Base-by-base conservation (phyloP, 805 yeast species). In the Starmerella geochares region DNA sequence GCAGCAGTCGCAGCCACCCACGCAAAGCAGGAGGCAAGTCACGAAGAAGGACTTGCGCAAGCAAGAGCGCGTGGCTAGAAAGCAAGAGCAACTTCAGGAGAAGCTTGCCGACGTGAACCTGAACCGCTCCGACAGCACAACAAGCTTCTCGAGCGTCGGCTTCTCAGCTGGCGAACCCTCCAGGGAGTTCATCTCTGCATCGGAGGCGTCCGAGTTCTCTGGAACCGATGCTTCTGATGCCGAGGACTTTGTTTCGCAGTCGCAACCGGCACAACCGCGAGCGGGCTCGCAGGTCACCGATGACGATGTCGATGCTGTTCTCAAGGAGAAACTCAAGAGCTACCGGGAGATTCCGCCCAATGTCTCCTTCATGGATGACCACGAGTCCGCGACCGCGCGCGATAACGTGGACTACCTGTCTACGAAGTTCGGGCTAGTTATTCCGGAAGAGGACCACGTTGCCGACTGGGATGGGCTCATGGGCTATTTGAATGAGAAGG, bases 381-480 rank as follows among this genome's bases (percentile, higher is more conserved):
- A 67, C 25, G 70, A 75, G 46, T 74, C 77, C 53, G 67, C 62
- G 13, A 78, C 76, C 25, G 61, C 79, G 16, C 84, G 80, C 57
- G 72, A 69, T 31, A 81, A 81, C 54, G 73, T 83, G 27, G 72
- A 71, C 25, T 95, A 92, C 65, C 83, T 92, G 94, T 79, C 77
- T 60, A 73, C 72, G 51, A 70, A 65, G 32, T 96, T 84, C 65
- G 97, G 97, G 1, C 71, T 92, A 38, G 92, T 82, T 54, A 74
- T 92, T 6, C 98, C 98, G 1, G 96, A 92, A 64, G 70, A 73
- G 53, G 73, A 77, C 14, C 87, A 77, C 60, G 71, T 92, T 43
- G 69, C 67, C 0, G 86, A 88, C 63, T 68, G 77, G 44, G 73
- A 70, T 35, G 97, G 96, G 0, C 71, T 92, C 36, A 65, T 92